A percentile compares a stretch with the other conserved stretches of the same genome.
phyloP scores from a whole-genome alignment of 495 filamentous ascomycete species.

The Neohortaea acidophila region DNA sequence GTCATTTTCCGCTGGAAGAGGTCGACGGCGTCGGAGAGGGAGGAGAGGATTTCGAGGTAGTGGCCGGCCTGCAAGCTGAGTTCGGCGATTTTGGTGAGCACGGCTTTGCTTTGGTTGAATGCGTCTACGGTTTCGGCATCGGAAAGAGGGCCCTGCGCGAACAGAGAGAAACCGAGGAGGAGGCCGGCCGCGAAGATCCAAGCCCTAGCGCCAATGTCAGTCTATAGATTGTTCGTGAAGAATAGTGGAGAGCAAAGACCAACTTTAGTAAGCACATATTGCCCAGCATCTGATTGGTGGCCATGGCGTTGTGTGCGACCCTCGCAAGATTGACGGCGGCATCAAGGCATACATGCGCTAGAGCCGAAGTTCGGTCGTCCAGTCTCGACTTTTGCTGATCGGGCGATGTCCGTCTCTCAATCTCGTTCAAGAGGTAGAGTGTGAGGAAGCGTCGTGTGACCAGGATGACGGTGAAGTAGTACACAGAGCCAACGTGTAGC shows the following conservation, averaged over 20 bases:
- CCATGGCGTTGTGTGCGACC: not conserved
- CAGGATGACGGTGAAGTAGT: not conserved
- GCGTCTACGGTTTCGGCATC: not conserved
- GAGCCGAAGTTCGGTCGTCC: not conserved
- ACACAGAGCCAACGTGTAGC: not conserved
- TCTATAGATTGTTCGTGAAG: too few relatives aligned
- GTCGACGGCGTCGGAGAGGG: not conserved
- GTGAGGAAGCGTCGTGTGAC: not conserved
- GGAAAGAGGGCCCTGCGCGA: not conserved
- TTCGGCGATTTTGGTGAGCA: not conserved
- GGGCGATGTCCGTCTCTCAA: not conserved
- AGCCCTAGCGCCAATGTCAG: too few relatives aligned
- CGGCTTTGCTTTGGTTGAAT: not conserved
- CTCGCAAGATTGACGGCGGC: not conserved
- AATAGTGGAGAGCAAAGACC: too few relatives aligned
- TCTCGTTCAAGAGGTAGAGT: not conserved
- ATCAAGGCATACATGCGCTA: not conserved
- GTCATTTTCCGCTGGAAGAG: not conserved
- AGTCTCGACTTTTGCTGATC: not conserved
- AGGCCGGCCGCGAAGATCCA: not conserved
- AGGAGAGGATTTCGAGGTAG: not conserved
- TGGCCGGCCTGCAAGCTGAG: not conserved
- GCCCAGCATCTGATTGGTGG: not conserved
- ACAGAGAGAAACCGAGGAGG: not conserved
- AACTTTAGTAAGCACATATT: not conserved